Evolutionary conservation across 495 filamentous ascomycete genomes (phyloP).

Genomic region (Halenospora varia): DNA sequence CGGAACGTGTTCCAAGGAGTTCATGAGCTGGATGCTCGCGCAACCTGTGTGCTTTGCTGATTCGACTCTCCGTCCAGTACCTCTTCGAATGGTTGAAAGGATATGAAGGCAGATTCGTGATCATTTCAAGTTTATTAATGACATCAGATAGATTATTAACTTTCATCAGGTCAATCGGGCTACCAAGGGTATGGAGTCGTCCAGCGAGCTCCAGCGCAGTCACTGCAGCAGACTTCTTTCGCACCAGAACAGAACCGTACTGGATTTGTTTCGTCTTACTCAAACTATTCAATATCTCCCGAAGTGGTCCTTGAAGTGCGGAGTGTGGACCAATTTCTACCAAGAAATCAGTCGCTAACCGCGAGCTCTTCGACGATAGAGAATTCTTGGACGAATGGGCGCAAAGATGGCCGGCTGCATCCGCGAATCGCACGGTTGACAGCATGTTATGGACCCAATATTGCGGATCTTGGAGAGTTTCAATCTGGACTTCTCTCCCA

Average conservation of each 20-base stretch:
- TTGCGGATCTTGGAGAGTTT: slow-evolving; percentile 21
- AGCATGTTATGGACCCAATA: slow-evolving; percentile 21
- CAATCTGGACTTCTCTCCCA: slow-evolving; percentile 33
- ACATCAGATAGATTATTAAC: background rate
- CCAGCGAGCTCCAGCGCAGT: slow-evolving; percentile 39
- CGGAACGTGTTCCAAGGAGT: slow-evolving; percentile 25
- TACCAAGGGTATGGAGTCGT: slow-evolving; percentile 15
- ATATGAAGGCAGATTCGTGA: slow-evolving; percentile 31
- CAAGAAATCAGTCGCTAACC: slow-evolving; percentile 6
- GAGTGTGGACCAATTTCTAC: slow-evolving; percentile 60
- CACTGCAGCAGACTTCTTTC: slow-evolving; percentile 40
- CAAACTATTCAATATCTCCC: slow-evolving; percentile 41
- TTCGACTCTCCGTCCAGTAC: slow-evolving; percentile 30
- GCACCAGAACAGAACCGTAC: slow-evolving; percentile 37
- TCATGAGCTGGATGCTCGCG: slow-evolving; percentile 26
- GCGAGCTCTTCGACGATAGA: too few species aligned
- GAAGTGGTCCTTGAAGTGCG: slow-evolving; percentile 55
- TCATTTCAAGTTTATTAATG: slow-evolving; percentile 28
- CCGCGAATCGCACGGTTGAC: slow-evolving; percentile 31
- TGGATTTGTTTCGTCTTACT: background rate
- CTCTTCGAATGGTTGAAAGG: slow-evolving; percentile 27
- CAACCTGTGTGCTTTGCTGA: slow-evolving; percentile 26
- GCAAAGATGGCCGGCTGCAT: too few species aligned
- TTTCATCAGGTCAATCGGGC: slow-evolving; percentile 29
- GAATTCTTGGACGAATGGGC: too few species aligned